Evolutionary conservation across 1,284 basidiomycete species (phyloP).

Genomic region (Phylloporus gajari): DNA sequence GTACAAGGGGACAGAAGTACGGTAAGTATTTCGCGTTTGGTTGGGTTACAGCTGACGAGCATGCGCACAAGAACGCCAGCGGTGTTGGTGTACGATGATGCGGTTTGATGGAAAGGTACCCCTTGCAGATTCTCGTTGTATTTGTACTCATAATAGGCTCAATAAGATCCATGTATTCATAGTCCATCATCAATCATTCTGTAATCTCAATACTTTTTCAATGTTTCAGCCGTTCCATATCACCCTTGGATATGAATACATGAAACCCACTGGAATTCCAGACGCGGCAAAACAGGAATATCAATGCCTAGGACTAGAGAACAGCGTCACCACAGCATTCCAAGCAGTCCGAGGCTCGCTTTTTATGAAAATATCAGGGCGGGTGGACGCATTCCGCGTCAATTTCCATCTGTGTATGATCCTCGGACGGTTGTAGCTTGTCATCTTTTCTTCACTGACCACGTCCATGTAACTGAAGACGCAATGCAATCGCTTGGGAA

Average conservation of each 20-base stretch:
- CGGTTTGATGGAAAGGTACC: conserved; percentile 23
- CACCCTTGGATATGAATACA: too few relatives aligned
- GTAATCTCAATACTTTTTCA: too few relatives aligned
- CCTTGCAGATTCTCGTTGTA: too few relatives aligned
- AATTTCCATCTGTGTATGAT: neutral
- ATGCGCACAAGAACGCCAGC: conserved; percentile 47
- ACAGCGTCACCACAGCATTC: neutral
- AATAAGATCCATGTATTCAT: too few relatives aligned
- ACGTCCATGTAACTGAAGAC: conserved; percentile 20
- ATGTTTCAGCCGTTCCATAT: too few relatives aligned
- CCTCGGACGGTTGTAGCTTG: too few relatives aligned
- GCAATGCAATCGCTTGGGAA: conserved; percentile 15
- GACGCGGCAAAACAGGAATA: too few relatives aligned
- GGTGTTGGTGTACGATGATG: conserved; percentile 50
- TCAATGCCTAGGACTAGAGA: too few relatives aligned
- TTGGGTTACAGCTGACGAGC: neutral
- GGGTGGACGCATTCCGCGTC: neutral
- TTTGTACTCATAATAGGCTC: too few relatives aligned
- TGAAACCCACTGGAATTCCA: too few relatives aligned
- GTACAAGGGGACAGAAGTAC: conserved; percentile 41
- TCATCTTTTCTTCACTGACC: too few relatives aligned
- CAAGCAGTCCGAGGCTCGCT: neutral
- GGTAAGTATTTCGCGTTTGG: conserved; percentile 29
- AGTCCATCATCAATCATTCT: too few relatives aligned
- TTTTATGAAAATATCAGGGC: neutral